phyloP scores from a whole-genome alignment of 352 stramenopile genomes.

The Phytophthora hybrid region DNA sequence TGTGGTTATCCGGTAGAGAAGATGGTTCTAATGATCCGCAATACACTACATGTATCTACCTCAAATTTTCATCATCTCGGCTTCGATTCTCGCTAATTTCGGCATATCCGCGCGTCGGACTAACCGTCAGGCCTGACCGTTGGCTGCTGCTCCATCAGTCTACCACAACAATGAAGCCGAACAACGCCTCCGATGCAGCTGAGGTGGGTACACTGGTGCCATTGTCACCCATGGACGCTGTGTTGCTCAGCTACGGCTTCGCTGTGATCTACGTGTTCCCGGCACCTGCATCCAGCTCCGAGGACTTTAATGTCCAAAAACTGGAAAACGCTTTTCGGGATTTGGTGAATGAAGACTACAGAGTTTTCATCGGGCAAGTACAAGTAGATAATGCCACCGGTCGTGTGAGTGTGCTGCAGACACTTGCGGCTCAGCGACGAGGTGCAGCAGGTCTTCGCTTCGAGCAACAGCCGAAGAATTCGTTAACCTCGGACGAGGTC shows the following conservation, averaged over 20 bases:
- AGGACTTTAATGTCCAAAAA: slow-evolving; percentile 31
- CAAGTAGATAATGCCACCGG: not conserved
- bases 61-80: not conserved
- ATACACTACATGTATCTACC: not conserved
- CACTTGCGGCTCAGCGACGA: not conserved
- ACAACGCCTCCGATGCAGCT: not conserved
- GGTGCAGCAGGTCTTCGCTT: slow-evolving; percentile 41
- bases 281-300: not conserved
- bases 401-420: slow-evolving; percentile 39
- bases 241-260: slow-evolving; percentile 47
- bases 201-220: slow-evolving; percentile 5
- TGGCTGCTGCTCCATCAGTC: not conserved
- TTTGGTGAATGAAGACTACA: slow-evolving; percentile 48
- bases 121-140: not conserved
- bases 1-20: not conserved
- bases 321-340: slow-evolving; percentile 32
- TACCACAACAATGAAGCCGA: not conserved
- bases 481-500: slow-evolving; percentile 35
- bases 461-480: slow-evolving; percentile 1
- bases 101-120: not conserved
- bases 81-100: not conserved
- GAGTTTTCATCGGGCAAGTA: slow-evolving; percentile 35
- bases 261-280: slow-evolving; percentile 57
- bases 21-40: not conserved
- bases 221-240: slow-evolving; percentile 53